Evolutionary conservation across 768 basidiomycete genomes (phyloP), one percentile per base, ranked within the genome.

Genomic region (Albatrellus ellisii): DNA sequence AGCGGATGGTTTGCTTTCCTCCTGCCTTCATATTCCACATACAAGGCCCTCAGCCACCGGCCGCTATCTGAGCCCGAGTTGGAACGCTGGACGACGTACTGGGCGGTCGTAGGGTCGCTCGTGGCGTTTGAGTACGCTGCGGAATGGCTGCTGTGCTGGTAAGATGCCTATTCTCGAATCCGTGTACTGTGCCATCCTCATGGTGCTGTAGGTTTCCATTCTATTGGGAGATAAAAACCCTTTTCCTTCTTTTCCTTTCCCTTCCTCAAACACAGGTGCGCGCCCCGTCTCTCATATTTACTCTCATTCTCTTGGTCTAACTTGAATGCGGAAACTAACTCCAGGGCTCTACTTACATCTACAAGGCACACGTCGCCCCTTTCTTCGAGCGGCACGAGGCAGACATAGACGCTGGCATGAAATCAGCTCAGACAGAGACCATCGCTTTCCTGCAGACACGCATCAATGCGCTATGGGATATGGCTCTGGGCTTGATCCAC

Each of bases 1-100:
- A 80, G 79, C 54, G 77, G 77, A 37, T 83, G 77, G 77, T 80
- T 83, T 48, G 76, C 73, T 0, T 77, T 79, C 54, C 61, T 75
- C 1, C 59, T 82, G 4, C 81, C 81, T 0, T 67, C 64, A 46
- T 83, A 72, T 49, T 60, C 68, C 2, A 81, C 79, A 7, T 80
- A 70, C 69, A 82, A 85, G 58, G 73, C 76, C 9, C 60, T 83
- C 24, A 65, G 71, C 0, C 70, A 67, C 39, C 63, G 66, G 36
- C 72, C 75, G 9, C 45, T 69, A 54, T 51, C 61, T 26, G 73
- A 75, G 52, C 60, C 64, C 22, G 69, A 75, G 25, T 58, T 80
- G 42, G 72, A 75, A 48, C 62, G 63, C 49, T 75, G 74, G 65
- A 57, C 70, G 33, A 67, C 64, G 56, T 80, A 82, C 52, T 83